Evolutionary conservation across 768 basidiomycete genomes (phyloP).

Genomic region (Sporobolomyces pararoseus): DNA sequence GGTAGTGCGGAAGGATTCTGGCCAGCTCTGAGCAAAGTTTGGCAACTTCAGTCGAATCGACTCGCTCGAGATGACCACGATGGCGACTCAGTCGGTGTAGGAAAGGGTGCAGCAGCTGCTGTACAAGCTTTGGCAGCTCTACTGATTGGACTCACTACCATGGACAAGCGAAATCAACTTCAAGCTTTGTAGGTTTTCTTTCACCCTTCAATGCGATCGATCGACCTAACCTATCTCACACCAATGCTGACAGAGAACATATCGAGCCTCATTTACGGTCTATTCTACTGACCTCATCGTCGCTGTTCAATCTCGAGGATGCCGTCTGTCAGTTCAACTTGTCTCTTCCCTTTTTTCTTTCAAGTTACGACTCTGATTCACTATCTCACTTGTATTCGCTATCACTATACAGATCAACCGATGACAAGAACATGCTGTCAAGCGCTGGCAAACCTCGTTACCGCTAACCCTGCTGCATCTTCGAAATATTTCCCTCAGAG

Average conservation of each 20-base stretch:
- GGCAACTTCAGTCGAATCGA: too few relatives aligned
- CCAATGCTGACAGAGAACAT: background rate
- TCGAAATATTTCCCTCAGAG: conserved; percentile 2
- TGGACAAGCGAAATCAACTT: background rate
- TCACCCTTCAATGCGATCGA: too few relatives aligned
- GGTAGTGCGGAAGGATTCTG: conserved; percentile 2
- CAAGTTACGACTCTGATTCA: background rate
- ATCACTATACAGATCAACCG: conserved; percentile 28
- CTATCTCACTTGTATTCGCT: too few relatives aligned
- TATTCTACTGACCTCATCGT: conserved; percentile 17
- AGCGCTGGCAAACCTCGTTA: conserved; percentile 34
- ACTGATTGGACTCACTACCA: conserved; percentile 18
- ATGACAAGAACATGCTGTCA: conserved; percentile 36
- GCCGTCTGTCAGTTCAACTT: conserved; percentile 1
- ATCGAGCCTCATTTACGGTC: conserved; percentile 26
- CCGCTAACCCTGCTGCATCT: conserved; percentile 5
- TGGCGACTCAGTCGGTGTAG: background rate
- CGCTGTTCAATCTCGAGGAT: conserved; percentile 35
- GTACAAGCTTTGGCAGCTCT: conserved; percentile 27
- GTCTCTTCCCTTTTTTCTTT: too few relatives aligned
- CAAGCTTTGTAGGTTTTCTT: conserved; percentile 16
- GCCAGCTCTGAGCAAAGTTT: conserved; percentile 1
- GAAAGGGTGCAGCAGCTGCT: background rate
- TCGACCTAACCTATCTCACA: too few relatives aligned
- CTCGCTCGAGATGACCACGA: too few relatives aligned